A percentile compares a stretch with the other conserved stretches of the same genome.
These are phyloP conservation scores for Kalmanozyma brasiliensis DNA, from an alignment of 1,284 basidiomycete species.

Conservation along the genomic window DNA sequence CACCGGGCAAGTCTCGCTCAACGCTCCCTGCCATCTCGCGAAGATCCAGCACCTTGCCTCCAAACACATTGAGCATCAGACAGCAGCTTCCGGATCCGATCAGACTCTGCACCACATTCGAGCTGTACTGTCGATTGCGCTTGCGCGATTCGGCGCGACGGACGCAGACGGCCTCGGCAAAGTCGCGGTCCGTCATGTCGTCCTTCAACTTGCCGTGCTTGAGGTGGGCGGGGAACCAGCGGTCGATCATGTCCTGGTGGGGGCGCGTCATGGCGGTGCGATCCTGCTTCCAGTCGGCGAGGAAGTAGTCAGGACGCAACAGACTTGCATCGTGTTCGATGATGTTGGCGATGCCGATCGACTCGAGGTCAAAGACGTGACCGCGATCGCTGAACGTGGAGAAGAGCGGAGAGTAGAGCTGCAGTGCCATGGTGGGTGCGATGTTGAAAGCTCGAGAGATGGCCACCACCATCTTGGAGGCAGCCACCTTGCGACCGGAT, in stretches of 20 bases:
- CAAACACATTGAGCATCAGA: constrained; percentile 45
- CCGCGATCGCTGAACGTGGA: constrained; percentile 24
- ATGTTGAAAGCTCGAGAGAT: constrained; percentile 45
- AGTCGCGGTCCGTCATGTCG: constrained; percentile 31
- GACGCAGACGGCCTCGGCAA: constrained; percentile 28
- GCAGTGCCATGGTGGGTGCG: constrained; percentile 44
- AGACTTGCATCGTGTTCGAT: constrained; percentile 47
- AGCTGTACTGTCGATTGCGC: constrained; percentile 31
- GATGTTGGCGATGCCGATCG: constrained; percentile 24
- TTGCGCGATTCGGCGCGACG: constrained; percentile 27
- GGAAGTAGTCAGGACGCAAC: constrained; percentile 32
- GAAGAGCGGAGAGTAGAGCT: constrained; percentile 45
- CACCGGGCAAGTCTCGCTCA: constrained; percentile 17
- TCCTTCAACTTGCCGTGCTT: constrained; percentile 25
- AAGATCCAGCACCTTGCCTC: constrained; percentile 29
- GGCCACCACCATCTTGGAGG: constrained; percentile 33
- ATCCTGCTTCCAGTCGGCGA: constrained; percentile 29
- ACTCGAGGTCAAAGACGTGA: constrained; percentile 31
- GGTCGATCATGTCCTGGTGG: constrained; percentile 46
- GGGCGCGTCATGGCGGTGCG: constrained; percentile 29
- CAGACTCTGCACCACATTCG: constrained; percentile 31
- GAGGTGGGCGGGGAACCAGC: constrained; percentile 36
- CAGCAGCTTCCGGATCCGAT: constrained; percentile 44
- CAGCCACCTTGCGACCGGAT: constrained; percentile 24
- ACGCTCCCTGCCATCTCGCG: constrained; percentile 42